These are phyloP conservation scores for Starmera amethionina DNA, from an alignment of 805 yeast species.

Conservation along the genomic window DNA sequence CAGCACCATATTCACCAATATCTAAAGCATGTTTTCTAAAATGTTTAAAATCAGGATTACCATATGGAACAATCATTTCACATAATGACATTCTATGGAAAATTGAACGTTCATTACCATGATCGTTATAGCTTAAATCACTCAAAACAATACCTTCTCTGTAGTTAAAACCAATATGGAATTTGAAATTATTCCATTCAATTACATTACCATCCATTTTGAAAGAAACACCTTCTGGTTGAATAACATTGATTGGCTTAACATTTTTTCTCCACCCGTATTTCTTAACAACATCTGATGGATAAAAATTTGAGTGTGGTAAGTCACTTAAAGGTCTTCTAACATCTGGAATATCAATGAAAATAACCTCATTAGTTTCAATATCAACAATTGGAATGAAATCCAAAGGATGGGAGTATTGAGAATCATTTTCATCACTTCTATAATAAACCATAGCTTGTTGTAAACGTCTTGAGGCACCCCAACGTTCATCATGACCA, in stretches of 20 bases:
- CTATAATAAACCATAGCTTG: conserved; percentile 78
- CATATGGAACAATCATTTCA: conserved; percentile 84
- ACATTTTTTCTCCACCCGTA: conserved; percentile 55
- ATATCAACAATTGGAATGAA: conserved; percentile 78
- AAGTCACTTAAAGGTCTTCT: conserved; percentile 63
- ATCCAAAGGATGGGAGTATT: conserved; percentile 59
- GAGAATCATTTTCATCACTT: conserved; percentile 66
- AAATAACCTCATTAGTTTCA: conserved; percentile 57
- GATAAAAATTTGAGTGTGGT: conserved; percentile 64
- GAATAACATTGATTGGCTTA: conserved; percentile 62
- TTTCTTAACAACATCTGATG: conserved; percentile 50
- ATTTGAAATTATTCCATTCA: conserved; percentile 68
- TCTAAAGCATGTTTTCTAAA: conserved; percentile 83
- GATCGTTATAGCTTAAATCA: conserved; percentile 67
- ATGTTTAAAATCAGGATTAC: conserved; percentile 70
- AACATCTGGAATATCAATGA: conserved; percentile 64
- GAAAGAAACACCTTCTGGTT: conserved; percentile 79
- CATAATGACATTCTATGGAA: conserved; percentile 72
- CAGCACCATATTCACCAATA: conserved; percentile 84
- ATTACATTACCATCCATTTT: conserved; percentile 58
- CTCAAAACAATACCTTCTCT: conserved; percentile 77
- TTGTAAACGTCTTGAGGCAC: conserved; percentile 62
- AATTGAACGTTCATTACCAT: conserved; percentile 60
- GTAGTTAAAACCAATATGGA: conserved; percentile 79
- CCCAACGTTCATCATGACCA: conserved; percentile 73